These are phyloP conservation scores for Lathyrus oleraceus DNA, from an alignment of 306 rosid genomes.

Conservation along the genomic window DNA sequence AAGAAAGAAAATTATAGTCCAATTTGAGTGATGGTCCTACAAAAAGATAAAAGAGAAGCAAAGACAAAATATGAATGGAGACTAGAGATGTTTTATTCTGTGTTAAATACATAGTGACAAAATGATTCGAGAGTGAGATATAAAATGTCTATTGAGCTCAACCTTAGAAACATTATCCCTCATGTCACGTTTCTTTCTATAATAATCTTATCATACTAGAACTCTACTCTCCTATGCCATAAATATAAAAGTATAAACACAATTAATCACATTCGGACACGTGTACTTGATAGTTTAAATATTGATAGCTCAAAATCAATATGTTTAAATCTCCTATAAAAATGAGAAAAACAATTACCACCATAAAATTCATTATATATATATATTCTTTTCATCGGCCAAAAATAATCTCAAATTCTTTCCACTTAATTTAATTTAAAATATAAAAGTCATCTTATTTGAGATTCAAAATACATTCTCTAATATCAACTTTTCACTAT, in stretches of 20 bases:
- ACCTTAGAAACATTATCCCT: conserved; percentile 68
- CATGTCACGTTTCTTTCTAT: not conserved
- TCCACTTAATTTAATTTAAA: too few species aligned
- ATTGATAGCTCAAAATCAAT: not conserved
- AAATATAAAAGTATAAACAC: not conserved
- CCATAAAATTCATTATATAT: too few species aligned
- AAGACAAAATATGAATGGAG: conserved; percentile 33
- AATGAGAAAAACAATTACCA: too few species aligned
- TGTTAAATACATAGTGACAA: conserved; percentile 31
- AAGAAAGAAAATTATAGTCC: not conserved
- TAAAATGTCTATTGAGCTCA: conserved; percentile 40
- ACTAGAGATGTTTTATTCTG: not conserved
- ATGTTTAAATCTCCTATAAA: not conserved
- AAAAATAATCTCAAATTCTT: too few species aligned
- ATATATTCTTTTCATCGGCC: too few species aligned
- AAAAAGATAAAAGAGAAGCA: not conserved
- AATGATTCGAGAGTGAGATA: conserved; percentile 18
- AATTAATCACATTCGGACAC: conserved; percentile 16
- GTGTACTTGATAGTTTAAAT: not conserved
- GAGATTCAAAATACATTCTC: too few species aligned
- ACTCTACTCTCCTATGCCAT: not conserved
- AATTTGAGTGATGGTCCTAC: conserved; percentile 17
- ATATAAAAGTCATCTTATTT: too few species aligned
- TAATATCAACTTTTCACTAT: too few species aligned
- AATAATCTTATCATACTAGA: conserved; percentile 28